Evolutionary conservation across 2,329 filamentous ascomycete species (phyloP).

Genomic region (Cladosporium sphaerospermum): DNA sequence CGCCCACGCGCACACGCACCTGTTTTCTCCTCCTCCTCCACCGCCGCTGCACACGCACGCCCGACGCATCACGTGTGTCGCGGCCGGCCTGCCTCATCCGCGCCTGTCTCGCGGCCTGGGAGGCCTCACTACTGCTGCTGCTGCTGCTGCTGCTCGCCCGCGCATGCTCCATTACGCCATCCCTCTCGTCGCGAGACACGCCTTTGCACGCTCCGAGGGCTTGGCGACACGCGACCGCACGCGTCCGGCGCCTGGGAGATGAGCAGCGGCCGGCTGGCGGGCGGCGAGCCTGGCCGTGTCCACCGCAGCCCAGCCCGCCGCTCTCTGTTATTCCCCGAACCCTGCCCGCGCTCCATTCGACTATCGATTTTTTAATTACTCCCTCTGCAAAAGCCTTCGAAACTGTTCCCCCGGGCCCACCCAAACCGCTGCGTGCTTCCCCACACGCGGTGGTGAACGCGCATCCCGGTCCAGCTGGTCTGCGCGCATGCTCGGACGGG

Average conservation of each 20-base stretch:
- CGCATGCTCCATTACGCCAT: constrained; percentile 1
- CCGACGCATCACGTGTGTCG: no score
- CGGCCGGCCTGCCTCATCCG: no score
- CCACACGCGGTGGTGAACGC: neutral
- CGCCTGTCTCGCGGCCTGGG: no score
- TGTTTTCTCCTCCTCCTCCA: no score
- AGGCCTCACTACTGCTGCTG: neutral
- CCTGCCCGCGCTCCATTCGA: neutral
- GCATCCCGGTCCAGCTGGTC: neutral
- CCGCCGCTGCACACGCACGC: no score
- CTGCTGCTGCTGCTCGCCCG: neutral
- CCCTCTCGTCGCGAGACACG: neutral
- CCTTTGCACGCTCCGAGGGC: constrained; percentile 1
- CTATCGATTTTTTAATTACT: neutral
- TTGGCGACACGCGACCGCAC: constrained; percentile 5
- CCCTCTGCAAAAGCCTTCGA: neutral
- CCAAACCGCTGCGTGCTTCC: neutral
- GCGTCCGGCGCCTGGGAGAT: constrained; percentile 3
- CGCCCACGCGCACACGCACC: neutral
- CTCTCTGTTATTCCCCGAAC: neutral
- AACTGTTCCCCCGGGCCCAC: constrained; percentile 4
- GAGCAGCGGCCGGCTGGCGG: neutral
- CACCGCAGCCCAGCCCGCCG: neutral
- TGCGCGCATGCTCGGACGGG: neutral
- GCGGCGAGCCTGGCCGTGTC: no score